These are phyloP conservation scores for Geosmithia putterillii DNA, from an alignment of 2,329 filamentous ascomycete species.

Conservation along the genomic window DNA sequence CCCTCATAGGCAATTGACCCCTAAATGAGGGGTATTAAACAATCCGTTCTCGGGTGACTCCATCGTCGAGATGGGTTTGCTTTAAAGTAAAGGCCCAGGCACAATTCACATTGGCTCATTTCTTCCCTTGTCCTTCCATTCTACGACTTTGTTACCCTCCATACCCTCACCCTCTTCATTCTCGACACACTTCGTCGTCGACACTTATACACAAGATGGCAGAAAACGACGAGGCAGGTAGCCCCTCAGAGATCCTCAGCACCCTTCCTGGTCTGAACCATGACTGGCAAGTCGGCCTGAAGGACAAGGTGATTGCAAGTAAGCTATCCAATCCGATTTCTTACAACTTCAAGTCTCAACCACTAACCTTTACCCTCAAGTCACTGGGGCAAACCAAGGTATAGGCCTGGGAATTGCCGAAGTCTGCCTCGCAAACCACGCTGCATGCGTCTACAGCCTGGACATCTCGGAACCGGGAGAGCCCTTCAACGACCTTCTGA, in stretches of 20 bases:
- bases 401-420: slow-evolving; percentile 33
- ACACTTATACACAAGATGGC: background rate
- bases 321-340: slow-evolving; percentile 5
- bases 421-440: slow-evolving; percentile 30
- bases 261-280: slow-evolving; percentile 19
- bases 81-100: too few relatives aligned
- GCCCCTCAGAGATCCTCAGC: slow-evolving; percentile 6
- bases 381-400: slow-evolving; percentile 29
- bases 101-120: too few relatives aligned
- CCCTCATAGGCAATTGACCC: too few relatives aligned
- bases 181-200: too few relatives aligned
- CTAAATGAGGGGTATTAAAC: too few relatives aligned
- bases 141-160: too few relatives aligned
- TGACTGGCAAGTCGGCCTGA: slow-evolving; percentile 20
- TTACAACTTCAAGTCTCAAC: background rate
- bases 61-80: too few relatives aligned
- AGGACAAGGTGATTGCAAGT: slow-evolving; percentile 25
- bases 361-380: slow-evolving; percentile 4
- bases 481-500: slow-evolving; percentile 16
- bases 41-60: too few relatives aligned
- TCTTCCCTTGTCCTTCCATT: too few relatives aligned
- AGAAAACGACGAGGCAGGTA: background rate
- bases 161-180: too few relatives aligned
- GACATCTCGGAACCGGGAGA: slow-evolving; percentile 13
- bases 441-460: slow-evolving; percentile 15